A percentile compares a stretch with the other conserved stretches of the same genome.
phyloP scores from a whole-genome alignment of 352 stramenopile genomes.

The Globisporangium spiculum region DNA sequence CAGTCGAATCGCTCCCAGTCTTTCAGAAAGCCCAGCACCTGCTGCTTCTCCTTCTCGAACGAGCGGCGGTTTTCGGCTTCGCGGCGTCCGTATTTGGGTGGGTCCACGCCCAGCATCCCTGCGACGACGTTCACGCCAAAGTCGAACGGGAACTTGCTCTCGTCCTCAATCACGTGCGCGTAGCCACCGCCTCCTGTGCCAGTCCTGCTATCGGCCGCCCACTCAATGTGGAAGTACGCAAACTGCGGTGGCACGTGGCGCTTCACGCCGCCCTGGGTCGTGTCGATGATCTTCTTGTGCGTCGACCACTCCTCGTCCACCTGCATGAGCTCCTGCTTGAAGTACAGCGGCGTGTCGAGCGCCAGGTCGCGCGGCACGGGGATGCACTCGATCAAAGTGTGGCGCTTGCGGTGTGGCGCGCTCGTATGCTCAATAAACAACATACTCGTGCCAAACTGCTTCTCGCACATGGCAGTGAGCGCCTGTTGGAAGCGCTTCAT shows the following conservation, averaged over 20 bases:
- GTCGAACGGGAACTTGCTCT: conserved; percentile 64
- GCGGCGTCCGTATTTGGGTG: conserved; percentile 56
- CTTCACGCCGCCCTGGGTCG: conserved; percentile 52
- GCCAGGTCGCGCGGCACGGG: conserved; percentile 61
- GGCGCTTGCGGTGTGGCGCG: conserved; percentile 50
- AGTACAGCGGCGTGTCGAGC: conserved; percentile 69
- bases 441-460: conserved; percentile 52
- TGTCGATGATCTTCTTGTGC: conserved; percentile 83
- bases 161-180: conserved; percentile 81
- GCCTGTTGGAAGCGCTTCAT: conserved; percentile 65
- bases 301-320: conserved; percentile 76
- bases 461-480: conserved; percentile 51
- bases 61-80: conserved; percentile 30
- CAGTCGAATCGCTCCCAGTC: conserved; percentile 73
- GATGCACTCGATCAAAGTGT: conserved; percentile 81
- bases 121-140: conserved; percentile 80
- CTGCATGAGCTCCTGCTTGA: conserved; percentile 82
- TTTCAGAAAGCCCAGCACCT: conserved; percentile 60
- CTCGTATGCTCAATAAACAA: conserved; percentile 82
- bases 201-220: conserved; percentile 20
- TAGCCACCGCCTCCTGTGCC: conserved; percentile 43
- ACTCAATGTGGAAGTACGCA: conserved; percentile 86
- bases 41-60: conserved; percentile 56
- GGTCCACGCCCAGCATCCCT: conserved; percentile 70
- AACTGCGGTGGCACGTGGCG: conserved; percentile 72